phyloP scores from a whole-genome alignment of 2,329 filamentous ascomycete species.

The Plenodomus biglobosus region DNA sequence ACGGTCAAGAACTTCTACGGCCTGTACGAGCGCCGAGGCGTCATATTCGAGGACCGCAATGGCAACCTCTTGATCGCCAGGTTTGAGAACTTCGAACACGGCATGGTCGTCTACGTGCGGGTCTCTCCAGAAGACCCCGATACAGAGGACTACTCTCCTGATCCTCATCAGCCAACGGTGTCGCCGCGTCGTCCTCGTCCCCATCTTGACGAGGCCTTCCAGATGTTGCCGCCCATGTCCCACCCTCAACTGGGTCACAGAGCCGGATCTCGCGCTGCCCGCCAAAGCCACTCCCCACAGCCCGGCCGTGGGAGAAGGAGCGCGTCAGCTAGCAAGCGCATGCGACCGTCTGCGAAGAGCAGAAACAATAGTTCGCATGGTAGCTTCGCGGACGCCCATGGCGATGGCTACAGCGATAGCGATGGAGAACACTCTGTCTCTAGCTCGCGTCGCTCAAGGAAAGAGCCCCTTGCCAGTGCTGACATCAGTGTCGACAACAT shows the following conservation, averaged over 20 bases:
- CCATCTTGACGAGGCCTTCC: constrained; percentile 65
- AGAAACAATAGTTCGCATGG: constrained; percentile 62
- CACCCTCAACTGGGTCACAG: constrained; percentile 67
- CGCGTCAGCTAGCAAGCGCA: constrained; percentile 71
- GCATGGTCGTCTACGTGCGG: constrained; percentile 91
- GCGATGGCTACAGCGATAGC: constrained; percentile 81
- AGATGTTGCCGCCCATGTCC: constrained; percentile 62
- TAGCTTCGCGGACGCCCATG: constrained; percentile 59
- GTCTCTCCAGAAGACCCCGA: constrained; percentile 65
- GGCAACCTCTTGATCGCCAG: constrained; percentile 91
- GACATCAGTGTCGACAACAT: constrained; percentile 99
- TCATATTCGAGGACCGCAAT: constrained; percentile 91
- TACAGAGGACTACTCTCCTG: constrained; percentile 51
- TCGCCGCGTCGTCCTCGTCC: constrained; percentile 57
- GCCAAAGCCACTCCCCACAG: constrained; percentile 77
- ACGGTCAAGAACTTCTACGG: constrained; percentile 99
- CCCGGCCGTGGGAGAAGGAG: constrained; percentile 72
- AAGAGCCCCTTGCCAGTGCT: constrained; percentile 85
- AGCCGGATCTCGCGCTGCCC: constrained; percentile 66
- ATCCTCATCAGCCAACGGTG: constrained; percentile 49
- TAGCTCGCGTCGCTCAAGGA: constrained; percentile 72
- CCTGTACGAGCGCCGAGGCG: constrained; percentile 79
- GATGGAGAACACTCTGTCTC: constrained; percentile 75
- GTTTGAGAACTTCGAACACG: constrained; percentile 91
- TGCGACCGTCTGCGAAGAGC: constrained; percentile 68